Base-by-base conservation (phyloP, 2,329 filamentous ascomycete genomes). In the Metarhizium brunneum region DNA sequence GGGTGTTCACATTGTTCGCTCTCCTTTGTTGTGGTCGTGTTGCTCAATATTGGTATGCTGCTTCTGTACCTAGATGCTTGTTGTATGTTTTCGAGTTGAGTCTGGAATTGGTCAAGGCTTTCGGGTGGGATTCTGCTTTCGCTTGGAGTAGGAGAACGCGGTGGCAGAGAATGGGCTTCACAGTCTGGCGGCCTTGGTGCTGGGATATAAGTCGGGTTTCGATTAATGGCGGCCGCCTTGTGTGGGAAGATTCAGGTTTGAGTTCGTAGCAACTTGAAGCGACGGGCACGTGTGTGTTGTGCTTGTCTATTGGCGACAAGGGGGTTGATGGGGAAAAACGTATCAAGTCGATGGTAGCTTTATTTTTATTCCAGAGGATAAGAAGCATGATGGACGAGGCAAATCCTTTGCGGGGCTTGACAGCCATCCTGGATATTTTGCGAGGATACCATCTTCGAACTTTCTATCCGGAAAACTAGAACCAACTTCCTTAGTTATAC, bases 61-160 rank as follows among this genome's bases (percentile, higher is more conserved):
- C 40, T 45, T 43, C 42, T 53, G 51, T 42, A 50, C 50, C 38
- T 54, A 54, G 53, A 57, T 58, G 47, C 45, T 56, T 57, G 42
- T 49, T 52, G 43, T 50, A 40, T 53, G 29, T 35, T 48, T 45
- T 54, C 29, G 45, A 49, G 53, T 49, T 13, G 35, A 45, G 14
- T 25, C 25, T 53, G 30, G 32, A 38, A 47, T 35, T 14, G 47
- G 25, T 30, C 20, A 8, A 11, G 40, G 14, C 47, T 50, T 43
- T 30, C 43, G 40, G 49, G 45, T 43, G 11, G 36, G 55, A 20
- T 16, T 35, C 50, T 36, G 16, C 42, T 25, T 51, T 43, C 18
- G 45, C 13, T 48, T 29, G 45, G 45, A 18, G 20, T 32, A 13
- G 16, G 42, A 50, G 35, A 32, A 52, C 20, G 29, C 6, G 35